Percentiles rank a stretch among this genome's conserved stretches.
These are phyloP conservation scores for Euphrasia arctica DNA, from an alignment of 305 asterid genomes.

Conservation along the genomic window DNA sequence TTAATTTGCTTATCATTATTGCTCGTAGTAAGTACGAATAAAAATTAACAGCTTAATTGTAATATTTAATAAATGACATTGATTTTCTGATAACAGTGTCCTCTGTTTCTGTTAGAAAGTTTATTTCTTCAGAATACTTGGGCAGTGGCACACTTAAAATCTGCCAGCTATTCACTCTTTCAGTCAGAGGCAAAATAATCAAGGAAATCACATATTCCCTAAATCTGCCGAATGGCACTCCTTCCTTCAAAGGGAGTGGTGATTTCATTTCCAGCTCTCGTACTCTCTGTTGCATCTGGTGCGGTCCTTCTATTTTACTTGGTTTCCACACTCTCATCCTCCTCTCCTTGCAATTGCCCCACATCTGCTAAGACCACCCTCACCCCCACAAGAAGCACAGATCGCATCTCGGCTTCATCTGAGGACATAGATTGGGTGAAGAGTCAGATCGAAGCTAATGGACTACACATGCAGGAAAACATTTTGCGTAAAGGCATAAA, in stretches of 20 bases:
- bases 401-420: constrained; percentile 50
- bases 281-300: constrained; percentile 50
- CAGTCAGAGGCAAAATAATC: constrained; percentile 21
- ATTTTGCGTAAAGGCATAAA: constrained; percentile 91
- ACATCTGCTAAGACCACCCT: constrained; percentile 21
- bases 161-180: constrained; percentile 21
- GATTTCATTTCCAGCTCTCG: constrained; percentile 62
- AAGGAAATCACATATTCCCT: constrained; percentile 3
- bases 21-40: not conserved
- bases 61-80: constrained; percentile 2
- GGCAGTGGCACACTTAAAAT: not conserved
- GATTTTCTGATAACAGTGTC: not conserved
- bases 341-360: constrained; percentile 55
- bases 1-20: not conserved
- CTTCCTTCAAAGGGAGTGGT: constrained; percentile 72
- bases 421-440: constrained; percentile 85
- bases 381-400: constrained; percentile 22
- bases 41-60: not conserved
- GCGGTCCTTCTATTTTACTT: constrained; percentile 49
- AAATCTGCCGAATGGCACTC: constrained; percentile 40
- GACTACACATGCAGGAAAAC: constrained; percentile 80
- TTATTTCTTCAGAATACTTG: not conserved
- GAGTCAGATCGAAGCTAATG: constrained; percentile 66
- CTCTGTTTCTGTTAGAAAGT: constrained; percentile 14
- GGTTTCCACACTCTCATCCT: constrained; percentile 41